phyloP scores from a whole-genome alignment of 2,329 filamentous ascomycete genomes.

The Dactylonectria macrodidyma region DNA sequence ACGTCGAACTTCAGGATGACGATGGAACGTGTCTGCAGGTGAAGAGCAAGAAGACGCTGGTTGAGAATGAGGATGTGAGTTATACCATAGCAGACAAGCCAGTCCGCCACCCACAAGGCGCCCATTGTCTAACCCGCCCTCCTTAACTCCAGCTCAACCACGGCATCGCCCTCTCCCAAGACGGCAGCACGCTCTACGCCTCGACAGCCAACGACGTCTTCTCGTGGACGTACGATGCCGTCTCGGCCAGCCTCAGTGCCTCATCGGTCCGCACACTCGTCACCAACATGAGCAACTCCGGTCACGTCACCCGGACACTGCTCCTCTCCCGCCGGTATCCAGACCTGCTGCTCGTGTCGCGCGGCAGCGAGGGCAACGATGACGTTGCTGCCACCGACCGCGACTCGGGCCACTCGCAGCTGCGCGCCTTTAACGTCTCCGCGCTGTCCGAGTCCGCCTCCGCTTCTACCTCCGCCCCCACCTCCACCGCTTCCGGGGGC shows the following conservation, averaged over 20 bases:
- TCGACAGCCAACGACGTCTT: constrained; percentile 73
- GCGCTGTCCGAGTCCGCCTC: constrained; percentile 40
- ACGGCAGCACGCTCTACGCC: constrained; percentile 69
- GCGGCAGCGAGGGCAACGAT: constrained; percentile 75
- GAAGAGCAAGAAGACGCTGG: constrained; percentile 52
- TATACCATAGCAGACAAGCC: constrained; percentile 3
- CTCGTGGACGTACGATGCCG: constrained; percentile 76
- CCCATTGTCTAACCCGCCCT: constrained; percentile 15
- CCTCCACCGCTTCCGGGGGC: constrained; percentile 20
- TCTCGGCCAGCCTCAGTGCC: constrained; percentile 59
- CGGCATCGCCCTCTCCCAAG: constrained; percentile 66
- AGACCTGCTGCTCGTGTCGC: constrained; percentile 74
- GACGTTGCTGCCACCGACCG: constrained; percentile 68
- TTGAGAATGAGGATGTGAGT: constrained; percentile 56
- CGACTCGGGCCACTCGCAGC: constrained; percentile 73
- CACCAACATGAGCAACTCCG: constrained; percentile 72
- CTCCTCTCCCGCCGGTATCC: constrained; percentile 70
- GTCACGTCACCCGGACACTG: constrained; percentile 78
- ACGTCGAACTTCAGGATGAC: constrained; percentile 58
- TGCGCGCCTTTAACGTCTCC: constrained; percentile 70
- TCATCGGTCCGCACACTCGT: constrained; percentile 66
- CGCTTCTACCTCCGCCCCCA: no score
- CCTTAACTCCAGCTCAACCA: constrained; percentile 64
- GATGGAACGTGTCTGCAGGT: constrained; percentile 60
- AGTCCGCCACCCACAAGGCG: not conserved